Percentiles rank a stretch among this genome's conserved stretches.
Conservation (phyloP, 2,329 filamentous ascomycete genomes). For the Pseudopyricularia javanii region DNA sequence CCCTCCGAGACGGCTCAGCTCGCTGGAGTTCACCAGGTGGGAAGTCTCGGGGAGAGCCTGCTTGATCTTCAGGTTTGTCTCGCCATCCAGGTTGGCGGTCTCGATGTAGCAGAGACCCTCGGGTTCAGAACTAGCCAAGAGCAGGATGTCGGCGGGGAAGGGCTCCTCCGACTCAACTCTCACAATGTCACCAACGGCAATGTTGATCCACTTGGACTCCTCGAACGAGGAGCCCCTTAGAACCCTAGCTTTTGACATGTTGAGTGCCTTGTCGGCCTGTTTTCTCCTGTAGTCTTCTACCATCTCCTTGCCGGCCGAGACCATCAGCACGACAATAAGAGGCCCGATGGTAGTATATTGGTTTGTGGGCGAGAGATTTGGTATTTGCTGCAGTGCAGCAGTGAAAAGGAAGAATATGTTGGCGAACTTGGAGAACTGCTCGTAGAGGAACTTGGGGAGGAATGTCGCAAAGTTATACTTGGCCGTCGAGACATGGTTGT, state of each 20-base stretch:
- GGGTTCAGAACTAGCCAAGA: slow-evolving; percentile 89
- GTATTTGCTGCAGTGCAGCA: slow-evolving; percentile 86
- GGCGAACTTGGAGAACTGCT: slow-evolving; percentile 98
- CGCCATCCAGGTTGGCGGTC: slow-evolving; percentile 92
- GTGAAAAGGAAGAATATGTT: slow-evolving; percentile 99
- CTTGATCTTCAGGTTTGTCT: slow-evolving; percentile 98
- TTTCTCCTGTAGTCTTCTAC: slow-evolving; percentile 90
- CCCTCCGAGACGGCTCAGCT: slow-evolving; percentile 76
- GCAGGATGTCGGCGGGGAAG: slow-evolving; percentile 85
- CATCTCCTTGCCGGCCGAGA: slow-evolving; percentile 92
- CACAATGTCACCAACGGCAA: slow-evolving; percentile 84
- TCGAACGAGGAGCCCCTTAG: slow-evolving; percentile 74
- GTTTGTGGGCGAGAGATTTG: slow-evolving; percentile 88
- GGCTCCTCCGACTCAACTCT: slow-evolving; percentile 89
- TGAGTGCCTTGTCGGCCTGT: slow-evolving; percentile 73
- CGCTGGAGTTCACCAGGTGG: slow-evolving; percentile 71
- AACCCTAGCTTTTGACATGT: slow-evolving; percentile 75
- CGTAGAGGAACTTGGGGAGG: slow-evolving; percentile 90
- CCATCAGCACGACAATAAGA: slow-evolving; percentile 75
- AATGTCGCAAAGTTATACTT: slow-evolving; percentile 96
- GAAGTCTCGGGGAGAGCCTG: slow-evolving; percentile 90
- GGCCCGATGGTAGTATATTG: slow-evolving; percentile 92
- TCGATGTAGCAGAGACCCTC: slow-evolving; percentile 98
- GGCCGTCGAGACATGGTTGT: slow-evolving; percentile 94
- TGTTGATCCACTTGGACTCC: slow-evolving; percentile 86